Percentiles rank a stretch among this genome's conserved stretches.
phyloP scores from a whole-genome alignment of 2,329 filamentous ascomycete species.

The Fusarium poae region DNA sequence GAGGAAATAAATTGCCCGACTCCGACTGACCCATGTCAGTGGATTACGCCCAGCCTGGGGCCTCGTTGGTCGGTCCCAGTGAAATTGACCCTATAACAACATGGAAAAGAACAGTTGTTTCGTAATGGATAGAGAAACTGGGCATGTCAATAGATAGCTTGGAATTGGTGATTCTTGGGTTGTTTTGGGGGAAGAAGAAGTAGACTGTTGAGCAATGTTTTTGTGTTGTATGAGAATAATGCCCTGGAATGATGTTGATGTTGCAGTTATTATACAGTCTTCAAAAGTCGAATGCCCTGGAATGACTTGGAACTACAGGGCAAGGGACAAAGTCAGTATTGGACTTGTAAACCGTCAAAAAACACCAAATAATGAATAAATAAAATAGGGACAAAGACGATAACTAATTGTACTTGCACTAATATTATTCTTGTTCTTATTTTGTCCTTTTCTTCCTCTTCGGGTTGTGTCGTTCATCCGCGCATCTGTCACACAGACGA shows the following conservation, averaged over 20 bases:
- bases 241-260: too few species aligned
- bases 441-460: neutral
- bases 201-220: too few species aligned
- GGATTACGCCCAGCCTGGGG: neutral
- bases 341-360: neutral
- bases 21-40: neutral
- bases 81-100: constrained; percentile 8
- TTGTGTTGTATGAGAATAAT: too few species aligned
- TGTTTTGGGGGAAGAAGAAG: too few species aligned
- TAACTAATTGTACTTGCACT: too few species aligned
- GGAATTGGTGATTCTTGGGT: too few species aligned
- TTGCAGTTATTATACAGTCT: too few species aligned
- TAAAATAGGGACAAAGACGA: neutral
- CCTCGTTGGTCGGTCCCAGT: constrained; percentile 5
- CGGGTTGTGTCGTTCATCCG: neutral
- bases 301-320: too few species aligned
- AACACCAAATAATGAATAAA: neutral
- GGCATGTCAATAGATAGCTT: too few species aligned
- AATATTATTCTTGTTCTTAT: neutral
- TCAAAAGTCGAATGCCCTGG: too few species aligned
- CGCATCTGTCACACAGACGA: neutral
- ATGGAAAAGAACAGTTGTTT: neutral
- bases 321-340: too few species aligned
- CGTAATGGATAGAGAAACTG: neutral
- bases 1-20: neutral